Evolutionary conservation across 2,329 filamentous ascomycete genomes (phyloP).

Genomic region (Sclerotinia trifoliorum): DNA sequence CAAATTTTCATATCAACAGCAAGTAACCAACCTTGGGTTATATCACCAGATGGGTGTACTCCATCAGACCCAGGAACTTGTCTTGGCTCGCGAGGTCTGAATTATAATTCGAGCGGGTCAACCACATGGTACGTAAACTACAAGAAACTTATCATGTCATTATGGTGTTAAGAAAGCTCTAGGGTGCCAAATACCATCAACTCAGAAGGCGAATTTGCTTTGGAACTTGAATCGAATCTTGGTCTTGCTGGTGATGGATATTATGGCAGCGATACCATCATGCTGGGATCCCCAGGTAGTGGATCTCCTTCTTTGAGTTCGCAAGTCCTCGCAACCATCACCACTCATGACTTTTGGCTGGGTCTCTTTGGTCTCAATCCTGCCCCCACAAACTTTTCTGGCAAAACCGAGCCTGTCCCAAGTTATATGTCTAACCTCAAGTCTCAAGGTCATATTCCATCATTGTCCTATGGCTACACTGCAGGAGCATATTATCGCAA

Average conservation of each 20-base stretch:
- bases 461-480: conserved; percentile 46
- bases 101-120: conserved; percentile 42
- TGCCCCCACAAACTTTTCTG: conserved; percentile 29
- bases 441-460: conserved; percentile 42
- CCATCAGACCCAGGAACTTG: conserved; percentile 36
- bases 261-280: conserved; percentile 34
- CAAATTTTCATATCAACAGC: conserved; percentile 44
- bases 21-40: conserved; percentile 33
- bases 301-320: conserved; percentile 26
- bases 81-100: conserved; percentile 41
- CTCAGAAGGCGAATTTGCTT: conserved; percentile 26
- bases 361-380: conserved; percentile 35
- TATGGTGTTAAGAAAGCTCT: conserved; percentile 7
- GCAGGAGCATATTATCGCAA: conserved; percentile 45
- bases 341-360: conserved; percentile 35
- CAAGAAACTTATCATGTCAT: background rate
- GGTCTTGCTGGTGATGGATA: conserved; percentile 25
- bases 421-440: conserved; percentile 44
- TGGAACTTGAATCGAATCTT: conserved; percentile 28
- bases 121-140: conserved; percentile 40
- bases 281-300: conserved; percentile 25
- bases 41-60: conserved; percentile 31
- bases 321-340: conserved; percentile 38
- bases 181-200: conserved; percentile 30
- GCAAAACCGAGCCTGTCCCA: conserved; percentile 27